A percentile compares a stretch with the other conserved stretches of the same genome.
phyloP scores from a whole-genome alignment of 148 eudicot genomes.

The Talinum fruticosum region DNA sequence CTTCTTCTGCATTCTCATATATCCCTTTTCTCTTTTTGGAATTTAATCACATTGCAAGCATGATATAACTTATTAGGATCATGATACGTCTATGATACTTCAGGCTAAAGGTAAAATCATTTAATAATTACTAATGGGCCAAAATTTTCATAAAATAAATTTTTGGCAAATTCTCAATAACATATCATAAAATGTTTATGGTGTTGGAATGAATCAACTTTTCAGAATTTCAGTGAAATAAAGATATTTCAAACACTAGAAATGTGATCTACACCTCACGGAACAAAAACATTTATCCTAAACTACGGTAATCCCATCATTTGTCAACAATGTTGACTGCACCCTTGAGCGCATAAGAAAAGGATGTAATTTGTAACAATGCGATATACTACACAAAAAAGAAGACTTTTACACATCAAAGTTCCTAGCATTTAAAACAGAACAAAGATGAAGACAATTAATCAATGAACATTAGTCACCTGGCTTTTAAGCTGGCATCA shows the following conservation, averaged over 20 bases:
- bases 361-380: not conserved
- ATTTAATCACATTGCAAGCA: no score
- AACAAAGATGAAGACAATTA: not conserved
- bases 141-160: not conserved
- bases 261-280: not conserved
- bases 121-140: not conserved
- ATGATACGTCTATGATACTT: not conserved
- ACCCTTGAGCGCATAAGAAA: not conserved
- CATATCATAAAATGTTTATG: no score
- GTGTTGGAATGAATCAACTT: not conserved
- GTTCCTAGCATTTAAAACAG: not conserved
- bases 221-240: not conserved
- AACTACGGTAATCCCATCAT: not conserved
- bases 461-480: conserved; percentile 37
- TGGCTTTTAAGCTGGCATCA: conserved; percentile 90
- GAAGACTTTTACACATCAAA: not conserved
- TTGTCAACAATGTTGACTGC: not conserved
- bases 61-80: not conserved
- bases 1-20: no score
- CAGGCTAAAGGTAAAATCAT: not conserved
- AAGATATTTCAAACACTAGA: not conserved
- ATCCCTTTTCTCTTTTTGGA: no score
- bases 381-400: not conserved
- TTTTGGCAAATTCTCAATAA: not conserved
- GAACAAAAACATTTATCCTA: not conserved